Conservation (phyloP, 352 stramenopile species). For the Phytophthora fragariae region DNA sequence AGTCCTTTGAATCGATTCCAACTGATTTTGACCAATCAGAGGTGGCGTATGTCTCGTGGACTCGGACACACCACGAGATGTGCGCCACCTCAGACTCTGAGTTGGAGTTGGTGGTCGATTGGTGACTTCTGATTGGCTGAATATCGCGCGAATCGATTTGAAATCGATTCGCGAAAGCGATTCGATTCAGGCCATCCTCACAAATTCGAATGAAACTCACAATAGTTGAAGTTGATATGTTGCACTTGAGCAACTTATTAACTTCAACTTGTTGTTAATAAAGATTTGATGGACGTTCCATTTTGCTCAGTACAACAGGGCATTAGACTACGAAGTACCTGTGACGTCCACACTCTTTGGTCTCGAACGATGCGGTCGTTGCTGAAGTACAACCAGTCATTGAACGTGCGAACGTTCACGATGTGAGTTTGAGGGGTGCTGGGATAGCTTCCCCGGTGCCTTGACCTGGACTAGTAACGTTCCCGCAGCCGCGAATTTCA, state of each 20-base stretch:
- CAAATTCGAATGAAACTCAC: too few relatives aligned
- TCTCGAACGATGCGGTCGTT: conserved; percentile 63
- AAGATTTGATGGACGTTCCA: too few relatives aligned
- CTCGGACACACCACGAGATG: too few relatives aligned
- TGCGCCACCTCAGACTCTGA: too few relatives aligned
- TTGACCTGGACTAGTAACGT: conserved; percentile 73
- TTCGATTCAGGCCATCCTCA: too few relatives aligned
- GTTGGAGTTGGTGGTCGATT: too few relatives aligned
- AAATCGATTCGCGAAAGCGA: too few relatives aligned
- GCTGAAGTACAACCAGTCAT: conserved; percentile 55
- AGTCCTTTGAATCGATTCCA: too few relatives aligned
- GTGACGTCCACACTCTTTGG: conserved; percentile 60
- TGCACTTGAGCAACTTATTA: background rate
- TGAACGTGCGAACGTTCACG: conserved; percentile 77
- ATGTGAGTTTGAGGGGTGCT: conserved; percentile 74
- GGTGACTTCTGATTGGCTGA: too few relatives aligned
- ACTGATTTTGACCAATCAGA: too few relatives aligned
- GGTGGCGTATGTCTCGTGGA: too few relatives aligned
- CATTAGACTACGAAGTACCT: background rate
- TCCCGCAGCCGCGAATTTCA: conserved; percentile 44
- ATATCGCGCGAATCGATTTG: too few relatives aligned
- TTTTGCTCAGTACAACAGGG: background rate
- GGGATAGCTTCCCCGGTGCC: conserved; percentile 42
- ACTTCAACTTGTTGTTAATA: background rate
- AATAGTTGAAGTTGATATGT: background rate